Base-by-base conservation (phyloP, 192 early-diverging fungal genomes). In the Coemansia sp. region DNA sequence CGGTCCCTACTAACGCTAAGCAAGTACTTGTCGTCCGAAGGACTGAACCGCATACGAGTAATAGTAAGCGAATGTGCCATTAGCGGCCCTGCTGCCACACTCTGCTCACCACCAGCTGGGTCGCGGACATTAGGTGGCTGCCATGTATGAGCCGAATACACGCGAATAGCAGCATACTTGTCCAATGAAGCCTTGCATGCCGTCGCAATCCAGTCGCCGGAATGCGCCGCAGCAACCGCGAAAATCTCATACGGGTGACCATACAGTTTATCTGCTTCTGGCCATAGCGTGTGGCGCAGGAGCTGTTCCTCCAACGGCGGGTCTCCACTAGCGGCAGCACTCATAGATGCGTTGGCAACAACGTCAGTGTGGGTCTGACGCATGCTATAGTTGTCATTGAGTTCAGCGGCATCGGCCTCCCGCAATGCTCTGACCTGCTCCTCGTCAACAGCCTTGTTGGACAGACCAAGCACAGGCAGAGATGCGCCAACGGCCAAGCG, bases 191-290 rank as follows among this genome's bases (percentile, higher is more conserved):
- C 81, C 19, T 68, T 66, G 64, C 75, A 77, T 15, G 82, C 79
- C 0, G 93, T 89, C 0, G 95, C 95, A 0, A 96, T 78, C 51
- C 85, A 66, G 64, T 76, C 82, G 9, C 93, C 94, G 63, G 90
- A 78, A 70, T 89, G 88, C 3, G 86, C 84, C 0, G 90, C 87
- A 19, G 91, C 94, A 1, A 95, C 86, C 21, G 89, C 85, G 50
- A 92, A 87, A n/a, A 96, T 67, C 75, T 98, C 97, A 78, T 94
- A 97, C 4, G 90, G 90, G 81, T 99, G 97, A n/a, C 95, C 97
- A 80, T 97, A 98, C 69, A 98, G 85, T 77, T 99, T 98, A 68
- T 96, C 90, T 8, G 90, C 83, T 84, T 99, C 97, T 2, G 97
- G 95, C 97, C 97, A 99, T 19, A 99, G 82, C 31, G 95, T 95